Evolutionary conservation across 2,329 filamentous ascomycete genomes (phyloP).

Genomic region (Pseudogymnoascus sp.): DNA sequence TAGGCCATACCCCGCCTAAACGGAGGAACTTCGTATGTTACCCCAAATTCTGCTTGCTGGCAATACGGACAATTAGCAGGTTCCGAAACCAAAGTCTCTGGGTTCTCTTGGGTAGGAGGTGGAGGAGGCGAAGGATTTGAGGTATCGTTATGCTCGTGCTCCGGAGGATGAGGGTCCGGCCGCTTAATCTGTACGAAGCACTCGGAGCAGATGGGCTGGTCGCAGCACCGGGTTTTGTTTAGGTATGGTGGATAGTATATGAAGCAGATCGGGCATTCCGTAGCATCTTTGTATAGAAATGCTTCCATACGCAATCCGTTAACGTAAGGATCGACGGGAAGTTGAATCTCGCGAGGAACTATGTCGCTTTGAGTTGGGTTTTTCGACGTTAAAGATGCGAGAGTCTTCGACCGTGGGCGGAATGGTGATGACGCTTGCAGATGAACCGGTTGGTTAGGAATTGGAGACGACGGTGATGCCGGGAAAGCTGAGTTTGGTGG

Average conservation of each 20-base stretch:
- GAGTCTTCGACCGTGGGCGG: constrained; percentile 77
- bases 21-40: constrained; percentile 85
- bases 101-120: constrained; percentile 33
- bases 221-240: constrained; percentile 90
- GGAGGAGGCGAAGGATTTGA: constrained; percentile 28
- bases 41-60: constrained; percentile 86
- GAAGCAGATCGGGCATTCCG: constrained; percentile 94
- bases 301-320: constrained; percentile 93
- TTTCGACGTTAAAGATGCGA: constrained; percentile 72
- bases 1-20: constrained; percentile 80
- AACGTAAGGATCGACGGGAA: constrained; percentile 77
- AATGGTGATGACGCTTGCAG: constrained; percentile 49
- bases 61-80: constrained; percentile 92
- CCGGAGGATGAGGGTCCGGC: constrained; percentile 79
- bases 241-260: constrained; percentile 90
- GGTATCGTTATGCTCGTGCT: constrained; percentile 44
- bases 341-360: constrained; percentile 64
- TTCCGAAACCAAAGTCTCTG: constrained; percentile 73
- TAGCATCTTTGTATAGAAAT: constrained; percentile 82
- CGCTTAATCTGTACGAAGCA: constrained; percentile 99
- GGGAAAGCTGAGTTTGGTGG: constrained; percentile 55
- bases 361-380: constrained; percentile 66
- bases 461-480: constrained; percentile 46
- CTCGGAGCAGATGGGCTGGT: constrained; percentile 93
- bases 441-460: constrained; percentile 35